Conservation (phyloP, 129 eudicot genomes). For the Cynara cardunculus region DNA sequence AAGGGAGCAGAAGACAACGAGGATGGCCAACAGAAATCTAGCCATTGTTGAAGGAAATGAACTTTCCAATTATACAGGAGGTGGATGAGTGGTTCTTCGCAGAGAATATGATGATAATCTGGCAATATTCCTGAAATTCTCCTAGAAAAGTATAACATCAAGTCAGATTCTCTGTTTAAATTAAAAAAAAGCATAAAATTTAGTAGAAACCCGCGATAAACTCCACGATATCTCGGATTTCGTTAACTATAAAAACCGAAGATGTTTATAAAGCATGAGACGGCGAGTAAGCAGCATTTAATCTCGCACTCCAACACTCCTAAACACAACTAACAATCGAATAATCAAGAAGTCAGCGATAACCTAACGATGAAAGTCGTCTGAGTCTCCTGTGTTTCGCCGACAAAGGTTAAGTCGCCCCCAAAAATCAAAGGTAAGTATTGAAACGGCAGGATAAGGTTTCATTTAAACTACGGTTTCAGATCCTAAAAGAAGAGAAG, state of each 20-base stretch:
- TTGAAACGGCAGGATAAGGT: not conserved
- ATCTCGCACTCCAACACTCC: not conserved
- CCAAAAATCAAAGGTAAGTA: slow-evolving; percentile 6
- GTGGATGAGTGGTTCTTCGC: slow-evolving; percentile 5
- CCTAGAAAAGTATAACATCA: not conserved
- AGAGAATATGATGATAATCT: not conserved
- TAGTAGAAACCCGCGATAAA: not conserved
- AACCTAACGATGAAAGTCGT: slow-evolving; percentile 1
- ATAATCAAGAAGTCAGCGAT: not conserved
- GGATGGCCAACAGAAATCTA: not conserved
- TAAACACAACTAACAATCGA: not conserved
- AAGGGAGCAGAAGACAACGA: slow-evolving; percentile 10
- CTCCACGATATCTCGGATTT: not conserved
- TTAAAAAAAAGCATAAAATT: not conserved
- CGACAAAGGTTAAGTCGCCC: not conserved
- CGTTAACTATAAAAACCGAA: not conserved
- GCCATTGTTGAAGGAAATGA: not conserved
- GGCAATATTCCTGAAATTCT: not conserved
- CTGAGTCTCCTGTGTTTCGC: not conserved
- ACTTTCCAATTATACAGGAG: not conserved
- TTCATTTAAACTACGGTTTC: not conserved
- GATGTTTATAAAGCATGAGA: not conserved
- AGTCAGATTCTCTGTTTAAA: slow-evolving; percentile 1
- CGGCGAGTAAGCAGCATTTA: not conserved
- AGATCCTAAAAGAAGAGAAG: not conserved